Evolutionary conservation across 2,329 filamentous ascomycete species (phyloP).

Genomic region (Rhinocladiella mackenziei): DNA sequence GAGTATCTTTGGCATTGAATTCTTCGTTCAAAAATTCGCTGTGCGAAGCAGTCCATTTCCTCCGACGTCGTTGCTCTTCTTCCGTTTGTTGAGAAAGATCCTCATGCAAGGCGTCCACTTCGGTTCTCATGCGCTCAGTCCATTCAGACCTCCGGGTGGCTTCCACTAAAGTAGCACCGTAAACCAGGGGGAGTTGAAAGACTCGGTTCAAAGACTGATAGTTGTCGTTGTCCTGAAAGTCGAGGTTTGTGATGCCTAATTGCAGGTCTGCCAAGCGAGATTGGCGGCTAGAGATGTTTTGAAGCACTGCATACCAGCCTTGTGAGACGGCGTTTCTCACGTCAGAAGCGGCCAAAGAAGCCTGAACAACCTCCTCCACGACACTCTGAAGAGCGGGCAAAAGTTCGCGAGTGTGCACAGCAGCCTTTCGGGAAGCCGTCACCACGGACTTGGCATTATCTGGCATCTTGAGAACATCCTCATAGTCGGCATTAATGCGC

Average conservation of each 20-base stretch:
- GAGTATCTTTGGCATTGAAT: constrained; percentile 46
- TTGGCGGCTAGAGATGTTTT: constrained; percentile 74
- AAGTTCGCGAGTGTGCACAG: constrained; percentile 60
- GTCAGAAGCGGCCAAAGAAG: constrained; percentile 63
- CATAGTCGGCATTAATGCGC: constrained; percentile 83
- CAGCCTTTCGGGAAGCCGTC: constrained; percentile 60
- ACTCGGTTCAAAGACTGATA: constrained; percentile 78
- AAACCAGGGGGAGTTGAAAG: constrained; percentile 79
- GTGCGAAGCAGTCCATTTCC: constrained; percentile 69
- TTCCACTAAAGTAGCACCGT: constrained; percentile 83
- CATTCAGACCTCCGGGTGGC: constrained; percentile 83
- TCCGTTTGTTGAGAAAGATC: constrained; percentile 90
- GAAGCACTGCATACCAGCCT: constrained; percentile 71
- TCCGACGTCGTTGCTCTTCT: constrained; percentile 82
- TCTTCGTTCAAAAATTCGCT: constrained; percentile 28
- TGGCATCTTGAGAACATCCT: constrained; percentile 66
- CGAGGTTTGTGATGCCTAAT: constrained; percentile 65
- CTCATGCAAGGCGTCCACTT: constrained; percentile 82
- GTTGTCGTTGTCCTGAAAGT: constrained; percentile 70
- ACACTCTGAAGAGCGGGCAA: constrained; percentile 58
- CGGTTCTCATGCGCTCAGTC: constrained; percentile 82
- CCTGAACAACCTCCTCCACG: constrained; percentile 53
- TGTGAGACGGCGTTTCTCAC: constrained; percentile 51
- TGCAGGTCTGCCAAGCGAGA: constrained; percentile 69
- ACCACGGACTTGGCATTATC: constrained; percentile 62